Evolutionary conservation across 1,284 basidiomycete species (phyloP).

Genomic region (Leucoagaricus sp.): DNA sequence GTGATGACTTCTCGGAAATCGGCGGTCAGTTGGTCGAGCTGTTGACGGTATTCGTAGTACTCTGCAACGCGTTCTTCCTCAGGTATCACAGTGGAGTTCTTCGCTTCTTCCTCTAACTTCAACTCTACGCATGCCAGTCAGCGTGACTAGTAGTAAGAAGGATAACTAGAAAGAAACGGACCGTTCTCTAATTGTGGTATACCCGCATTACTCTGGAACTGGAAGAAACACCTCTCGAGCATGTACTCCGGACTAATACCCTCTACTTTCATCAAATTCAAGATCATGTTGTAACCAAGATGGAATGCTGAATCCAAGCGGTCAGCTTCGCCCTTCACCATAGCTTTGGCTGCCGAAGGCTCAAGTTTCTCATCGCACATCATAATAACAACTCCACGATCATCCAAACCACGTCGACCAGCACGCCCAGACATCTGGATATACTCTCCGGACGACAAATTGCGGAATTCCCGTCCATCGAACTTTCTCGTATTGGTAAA

Average conservation of each 20-base stretch:
- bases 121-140: constrained; percentile 57
- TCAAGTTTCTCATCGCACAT: constrained; percentile 99
- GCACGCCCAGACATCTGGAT: constrained; percentile 99
- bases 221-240: constrained; percentile 97
- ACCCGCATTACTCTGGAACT: constrained; percentile 93
- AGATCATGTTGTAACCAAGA: constrained; percentile 98
- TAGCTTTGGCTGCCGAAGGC: constrained; percentile 88
- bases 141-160: not conserved
- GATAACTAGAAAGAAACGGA: constrained; percentile 39
- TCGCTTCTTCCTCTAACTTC: constrained; percentile 70
- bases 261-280: constrained; percentile 99
- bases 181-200: constrained; percentile 89
- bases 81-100: constrained; percentile 71
- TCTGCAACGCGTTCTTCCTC: constrained; percentile 86
- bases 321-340: constrained; percentile 99
- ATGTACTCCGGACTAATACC: constrained; percentile 98
- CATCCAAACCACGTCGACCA: constrained; percentile 95
- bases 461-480: constrained; percentile 94
- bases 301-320: constrained; percentile 98
- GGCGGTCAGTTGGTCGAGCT: constrained; percentile 84
- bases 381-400: constrained; percentile 99
- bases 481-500: constrained; percentile 97
- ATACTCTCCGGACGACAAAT: constrained; percentile 90
- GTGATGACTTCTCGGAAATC: constrained; percentile 94
- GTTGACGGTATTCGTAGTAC: constrained; percentile 91